These are phyloP conservation scores for Filosporella fistucella DNA, from an alignment of 495 filamentous ascomycete genomes.

Conservation along the genomic window DNA sequence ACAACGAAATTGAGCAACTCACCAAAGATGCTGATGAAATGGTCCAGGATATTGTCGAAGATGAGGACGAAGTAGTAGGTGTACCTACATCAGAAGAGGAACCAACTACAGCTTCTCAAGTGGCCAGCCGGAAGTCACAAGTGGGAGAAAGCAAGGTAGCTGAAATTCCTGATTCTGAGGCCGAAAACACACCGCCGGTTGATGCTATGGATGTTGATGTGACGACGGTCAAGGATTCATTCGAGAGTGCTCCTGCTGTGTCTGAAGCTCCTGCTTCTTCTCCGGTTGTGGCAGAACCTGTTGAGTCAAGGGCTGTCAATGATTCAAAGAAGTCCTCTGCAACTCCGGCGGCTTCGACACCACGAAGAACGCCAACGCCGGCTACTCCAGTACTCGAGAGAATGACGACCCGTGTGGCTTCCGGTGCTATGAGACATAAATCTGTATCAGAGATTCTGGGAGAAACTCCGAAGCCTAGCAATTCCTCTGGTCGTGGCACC, in stretches of 20 bases:
- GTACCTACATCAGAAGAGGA: conserved; percentile 8
- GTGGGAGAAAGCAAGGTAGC: not conserved
- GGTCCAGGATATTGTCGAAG: conserved; percentile 16
- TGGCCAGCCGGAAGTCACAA: not conserved
- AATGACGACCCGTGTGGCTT: conserved; percentile 61
- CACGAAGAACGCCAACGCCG: conserved; percentile 18
- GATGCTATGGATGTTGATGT: conserved; percentile 21
- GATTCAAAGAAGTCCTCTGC: conserved; percentile 21
- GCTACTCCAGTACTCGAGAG: conserved; percentile 37
- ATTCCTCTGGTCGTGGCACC: conserved; percentile 23
- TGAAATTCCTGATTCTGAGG: conserved; percentile 22
- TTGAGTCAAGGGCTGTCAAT: conserved; percentile 1
- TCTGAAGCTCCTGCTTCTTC: conserved; percentile 7
- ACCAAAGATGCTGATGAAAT: conserved; percentile 16
- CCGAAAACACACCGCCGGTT: conserved; percentile 8
- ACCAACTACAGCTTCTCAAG: conserved; percentile 1
- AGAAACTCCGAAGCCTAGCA: conserved; percentile 47
- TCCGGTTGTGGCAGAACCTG: conserved; percentile 13
- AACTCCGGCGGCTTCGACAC: conserved; percentile 16
- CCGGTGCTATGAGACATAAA: conserved; percentile 65
- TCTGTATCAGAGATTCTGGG: conserved; percentile 70
- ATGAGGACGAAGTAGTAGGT: conserved; percentile 13
- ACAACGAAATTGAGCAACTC: not conserved
- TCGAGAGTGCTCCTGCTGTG: conserved; percentile 12
- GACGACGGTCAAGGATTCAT: conserved; percentile 21